phyloP scores from a whole-genome alignment of 202 grass and related monocot species.

The Miscanthus sacchariflorus region DNA sequence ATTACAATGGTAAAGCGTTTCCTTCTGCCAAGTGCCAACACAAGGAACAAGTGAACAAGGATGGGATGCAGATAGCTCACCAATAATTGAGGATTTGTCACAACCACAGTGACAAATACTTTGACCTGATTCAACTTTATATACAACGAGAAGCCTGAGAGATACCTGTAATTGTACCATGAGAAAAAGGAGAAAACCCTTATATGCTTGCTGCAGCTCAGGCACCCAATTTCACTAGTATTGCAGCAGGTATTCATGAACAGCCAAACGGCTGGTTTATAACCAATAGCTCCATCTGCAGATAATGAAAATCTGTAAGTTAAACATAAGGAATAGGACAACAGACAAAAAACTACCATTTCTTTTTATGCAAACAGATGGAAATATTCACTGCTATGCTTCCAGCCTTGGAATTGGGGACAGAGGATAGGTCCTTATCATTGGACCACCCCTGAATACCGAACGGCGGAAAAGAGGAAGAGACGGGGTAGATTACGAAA shows the following conservation, averaged over 20 bases:
- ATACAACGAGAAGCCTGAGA: background rate
- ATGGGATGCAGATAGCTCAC: background rate
- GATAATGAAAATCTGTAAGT: conserved; percentile 23
- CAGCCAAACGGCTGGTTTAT: background rate
- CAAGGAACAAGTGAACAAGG: conserved; percentile 7
- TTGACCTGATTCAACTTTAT: background rate
- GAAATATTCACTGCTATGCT: conserved; percentile 42
- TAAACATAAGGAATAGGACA: conserved; percentile 8
- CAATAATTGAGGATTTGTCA: conserved; percentile 23
- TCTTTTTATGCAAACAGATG: background rate
- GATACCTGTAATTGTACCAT: conserved; percentile 24
- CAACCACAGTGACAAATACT: background rate
- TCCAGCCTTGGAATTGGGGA: conserved; percentile 48
- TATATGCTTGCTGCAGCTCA: background rate
- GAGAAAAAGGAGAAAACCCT: background rate
- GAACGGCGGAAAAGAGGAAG: conserved; percentile 45
- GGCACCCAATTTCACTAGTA: background rate
- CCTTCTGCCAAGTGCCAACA: background rate
- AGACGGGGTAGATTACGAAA: conserved; percentile 58
- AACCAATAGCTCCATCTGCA: conserved; percentile 16
- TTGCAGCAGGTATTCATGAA: background rate
- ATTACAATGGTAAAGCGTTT: background rate
- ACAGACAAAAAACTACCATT: conserved; percentile 3
- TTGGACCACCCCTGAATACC: conserved; percentile 52
- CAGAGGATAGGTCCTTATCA: conserved; percentile 53